phyloP scores from a whole-genome alignment of 805 yeast species.

The Tetrapisispora nanseiensis region DNA sequence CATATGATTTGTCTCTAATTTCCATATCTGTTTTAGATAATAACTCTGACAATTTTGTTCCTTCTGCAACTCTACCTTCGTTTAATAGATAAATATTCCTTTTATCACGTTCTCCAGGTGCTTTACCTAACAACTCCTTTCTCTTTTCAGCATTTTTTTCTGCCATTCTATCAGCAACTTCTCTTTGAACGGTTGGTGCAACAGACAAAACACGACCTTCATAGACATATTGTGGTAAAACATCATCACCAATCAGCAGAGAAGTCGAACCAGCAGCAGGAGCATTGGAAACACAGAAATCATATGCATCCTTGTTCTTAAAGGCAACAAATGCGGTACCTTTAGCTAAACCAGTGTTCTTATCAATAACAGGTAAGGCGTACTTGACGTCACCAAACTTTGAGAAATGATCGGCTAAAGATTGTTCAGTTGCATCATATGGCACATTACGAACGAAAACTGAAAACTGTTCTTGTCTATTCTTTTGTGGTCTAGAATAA shows the following conservation, averaged over 20 bases:
- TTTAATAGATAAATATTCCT: slow-evolving; percentile 79
- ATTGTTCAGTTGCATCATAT: slow-evolving; percentile 81
- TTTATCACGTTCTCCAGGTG: slow-evolving; percentile 69
- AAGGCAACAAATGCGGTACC: slow-evolving; percentile 97
- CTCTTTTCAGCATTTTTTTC: slow-evolving; percentile 67
- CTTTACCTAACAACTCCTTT: slow-evolving; percentile 68
- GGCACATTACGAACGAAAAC: slow-evolving; percentile 89
- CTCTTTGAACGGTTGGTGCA: slow-evolving; percentile 78
- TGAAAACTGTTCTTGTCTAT: slow-evolving; percentile 61
- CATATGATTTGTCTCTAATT: slow-evolving; percentile 77
- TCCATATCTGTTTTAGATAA: slow-evolving; percentile 69
- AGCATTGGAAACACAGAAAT: slow-evolving; percentile 63
- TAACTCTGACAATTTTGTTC: slow-evolving; percentile 65
- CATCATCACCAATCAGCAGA: slow-evolving; percentile 83
- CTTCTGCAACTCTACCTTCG: slow-evolving; percentile 84
- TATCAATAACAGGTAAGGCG: slow-evolving; percentile 89
- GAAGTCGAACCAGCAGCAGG: slow-evolving; percentile 60
- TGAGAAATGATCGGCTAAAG: slow-evolving; percentile 63
- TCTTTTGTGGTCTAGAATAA: slow-evolving; percentile 28
- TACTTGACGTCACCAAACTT: slow-evolving; percentile 83
- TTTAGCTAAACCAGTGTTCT: slow-evolving; percentile 71
- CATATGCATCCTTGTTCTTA: slow-evolving; percentile 46
- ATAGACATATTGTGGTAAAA: slow-evolving; percentile 76
- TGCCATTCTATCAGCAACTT: slow-evolving; percentile 63
- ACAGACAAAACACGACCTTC: slow-evolving; percentile 87